Base-by-base conservation (phyloP, 2,329 filamentous ascomycete genomes). In the Sclerotinia subarctica region DNA sequence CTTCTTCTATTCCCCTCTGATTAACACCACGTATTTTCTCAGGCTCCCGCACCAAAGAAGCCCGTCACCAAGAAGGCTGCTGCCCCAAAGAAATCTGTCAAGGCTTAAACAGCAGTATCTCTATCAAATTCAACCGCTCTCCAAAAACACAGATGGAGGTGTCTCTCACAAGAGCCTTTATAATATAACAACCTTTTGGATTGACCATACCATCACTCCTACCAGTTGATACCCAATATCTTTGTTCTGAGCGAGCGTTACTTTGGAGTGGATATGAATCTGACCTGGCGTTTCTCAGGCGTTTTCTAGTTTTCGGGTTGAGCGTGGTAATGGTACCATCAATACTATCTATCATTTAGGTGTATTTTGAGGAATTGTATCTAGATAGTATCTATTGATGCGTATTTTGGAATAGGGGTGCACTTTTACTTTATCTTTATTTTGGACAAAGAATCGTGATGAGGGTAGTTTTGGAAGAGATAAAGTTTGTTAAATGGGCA, bases 31-130 rank as follows among this genome's bases (percentile, higher is more conserved):
- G 13, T 44, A 46, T 42, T 49, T 51, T 44, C 26, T 17, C 51
- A 78, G 77, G 74, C 77, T 53, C 76, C 78, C 21, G 77, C 75
- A 29, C 76, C 78, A 64, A 80, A 79, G 76, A 79, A 80, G 74
- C 75, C 75, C 62, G 60, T 8, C 35, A 42, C 60, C 60, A 64
- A 63, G 46, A 63, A 64, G 24, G n/a, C 58, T 6, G 56, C 44
- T 47, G n/a, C 38, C 6, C n/a, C 47, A 19, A 64, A 64, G 35
- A 64, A 64, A 53, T 32, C 46, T 6, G 32, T 26, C 32, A 51
- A 64, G 35, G 60, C 47, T n/a, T 52, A 53, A 64, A 38, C 46
- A 42, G 35, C 6, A 64, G 42, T 24, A 42, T 10, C 47, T 64
- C 15, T 26, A 52, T 38, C 60, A 53, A 52, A 42, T n/a, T 38